phyloP scores from a whole-genome alignment of 805 yeast genomes.

The Candida xiaguanensis region DNA sequence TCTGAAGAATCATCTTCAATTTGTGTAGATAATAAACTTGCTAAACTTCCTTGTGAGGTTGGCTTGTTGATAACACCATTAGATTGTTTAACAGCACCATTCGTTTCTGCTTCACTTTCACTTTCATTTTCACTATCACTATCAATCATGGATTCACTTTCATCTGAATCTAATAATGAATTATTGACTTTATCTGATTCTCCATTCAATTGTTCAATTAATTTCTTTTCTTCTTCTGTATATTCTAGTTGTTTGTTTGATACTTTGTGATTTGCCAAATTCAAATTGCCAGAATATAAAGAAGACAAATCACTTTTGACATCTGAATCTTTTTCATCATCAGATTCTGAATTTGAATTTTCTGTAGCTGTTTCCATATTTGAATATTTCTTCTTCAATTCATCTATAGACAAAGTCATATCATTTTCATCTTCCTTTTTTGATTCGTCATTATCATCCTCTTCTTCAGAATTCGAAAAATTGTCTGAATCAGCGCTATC shows the following conservation, averaged over 20 bases:
- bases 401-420: conserved; percentile 50
- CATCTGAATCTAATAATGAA: conserved; percentile 10
- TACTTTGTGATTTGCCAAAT: neutral
- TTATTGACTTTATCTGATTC: conserved; percentile 10
- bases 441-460: conserved; percentile 20
- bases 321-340: conserved; percentile 12
- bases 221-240: conserved; percentile 28
- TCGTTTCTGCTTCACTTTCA: neutral
- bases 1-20: conserved; percentile 13
- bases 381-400: conserved; percentile 55
- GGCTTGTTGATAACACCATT: neutral
- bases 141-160: conserved; percentile 7
- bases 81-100: neutral
- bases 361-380: conserved; percentile 25
- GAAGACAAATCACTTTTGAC: conserved; percentile 14
- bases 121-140: conserved; percentile 6
- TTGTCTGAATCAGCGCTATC: conserved; percentile 12
- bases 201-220: conserved; percentile 21
- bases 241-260: conserved; percentile 12
- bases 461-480: conserved; percentile 16
- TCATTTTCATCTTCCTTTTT: conserved; percentile 34
- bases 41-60: conserved; percentile 5
- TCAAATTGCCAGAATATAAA: conserved; percentile 12
- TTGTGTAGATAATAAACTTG: conserved; percentile 11
- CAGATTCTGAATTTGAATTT: conserved; percentile 9